A percentile compares a stretch with the other conserved stretches of the same genome.
These are phyloP conservation scores for Aspergillus fischeri DNA, from an alignment of 2,329 filamentous ascomycete species.

Conservation along the genomic window DNA sequence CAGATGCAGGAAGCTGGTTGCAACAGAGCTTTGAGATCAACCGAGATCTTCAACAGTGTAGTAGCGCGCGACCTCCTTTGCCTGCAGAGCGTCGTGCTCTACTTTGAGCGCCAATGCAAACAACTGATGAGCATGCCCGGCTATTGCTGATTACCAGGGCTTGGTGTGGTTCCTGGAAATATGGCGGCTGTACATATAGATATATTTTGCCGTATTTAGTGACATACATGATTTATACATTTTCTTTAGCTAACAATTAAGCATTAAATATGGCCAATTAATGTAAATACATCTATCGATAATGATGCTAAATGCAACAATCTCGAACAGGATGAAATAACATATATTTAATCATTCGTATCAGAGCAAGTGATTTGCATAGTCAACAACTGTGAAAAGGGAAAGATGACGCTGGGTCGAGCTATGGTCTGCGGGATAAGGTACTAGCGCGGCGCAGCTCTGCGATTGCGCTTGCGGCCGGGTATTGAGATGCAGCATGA, in stretches of 20 bases:
- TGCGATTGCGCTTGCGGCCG: slow-evolving; percentile 1
- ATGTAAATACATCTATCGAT: background rate
- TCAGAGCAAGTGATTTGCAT: background rate
- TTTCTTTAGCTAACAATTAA: background rate
- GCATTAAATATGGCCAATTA: background rate
- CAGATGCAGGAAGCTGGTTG: slow-evolving; percentile 44
- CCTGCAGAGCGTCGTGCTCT: slow-evolving; percentile 7
- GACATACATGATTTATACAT: background rate
- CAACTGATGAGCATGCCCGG: background rate
- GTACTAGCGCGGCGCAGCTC: slow-evolving; percentile 16
- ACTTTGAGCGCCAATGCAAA: slow-evolving; percentile 15
- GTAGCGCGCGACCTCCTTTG: slow-evolving; percentile 8
- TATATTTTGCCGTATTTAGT: background rate
- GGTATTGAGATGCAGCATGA: slow-evolving; percentile 13
- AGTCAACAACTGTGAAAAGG: background rate
- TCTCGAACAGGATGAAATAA: background rate
- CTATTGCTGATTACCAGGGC: background rate
- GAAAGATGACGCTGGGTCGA: background rate
- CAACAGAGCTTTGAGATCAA: slow-evolving; percentile 42
- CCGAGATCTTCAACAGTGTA: slow-evolving; percentile 25
- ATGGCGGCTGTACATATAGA: background rate
- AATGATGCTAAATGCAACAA: background rate
- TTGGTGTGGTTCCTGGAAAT: background rate
- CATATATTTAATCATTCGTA: background rate
- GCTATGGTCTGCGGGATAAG: background rate